These are phyloP conservation scores for Scenedesmus sp. DNA, from an alignment of 163 green algal species.

Conservation along the genomic window DNA sequence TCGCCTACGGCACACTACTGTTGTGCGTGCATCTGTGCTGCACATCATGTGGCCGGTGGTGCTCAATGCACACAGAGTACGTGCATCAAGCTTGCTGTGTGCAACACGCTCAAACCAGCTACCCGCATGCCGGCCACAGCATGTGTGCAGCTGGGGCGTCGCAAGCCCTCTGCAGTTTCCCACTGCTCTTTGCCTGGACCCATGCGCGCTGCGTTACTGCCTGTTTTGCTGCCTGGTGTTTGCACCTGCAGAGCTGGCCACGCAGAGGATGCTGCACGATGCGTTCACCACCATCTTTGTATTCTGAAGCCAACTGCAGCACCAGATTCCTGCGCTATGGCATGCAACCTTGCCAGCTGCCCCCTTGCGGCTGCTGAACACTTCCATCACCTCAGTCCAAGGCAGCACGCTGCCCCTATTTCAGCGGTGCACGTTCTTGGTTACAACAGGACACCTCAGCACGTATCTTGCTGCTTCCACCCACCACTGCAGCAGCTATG, in stretches of 20 bases:
- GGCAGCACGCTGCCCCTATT: no score
- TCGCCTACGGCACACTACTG: neutral
- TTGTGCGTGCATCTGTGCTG: neutral
- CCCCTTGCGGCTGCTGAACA: neutral
- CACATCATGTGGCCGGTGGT: neutral
- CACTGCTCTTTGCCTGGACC: neutral
- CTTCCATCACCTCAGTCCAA: neutral
- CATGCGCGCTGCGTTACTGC: neutral
- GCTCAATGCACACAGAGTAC: no score
- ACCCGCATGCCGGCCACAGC: no score
- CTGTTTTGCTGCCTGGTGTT: neutral
- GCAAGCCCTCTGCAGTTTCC: no score
- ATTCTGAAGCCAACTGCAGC: neutral
- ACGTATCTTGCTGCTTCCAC: no score
- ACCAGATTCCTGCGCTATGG: neutral
- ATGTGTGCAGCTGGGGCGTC: neutral
- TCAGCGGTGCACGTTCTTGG: no score
- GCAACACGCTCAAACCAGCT: no score
- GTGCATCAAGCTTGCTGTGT: no score
- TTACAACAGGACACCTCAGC: no score
- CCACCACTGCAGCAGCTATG: no score
- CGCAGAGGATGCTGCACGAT: conserved; percentile 13
- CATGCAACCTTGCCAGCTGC: neutral
- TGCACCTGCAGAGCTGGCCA: conserved; percentile 32
- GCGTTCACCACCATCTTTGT: conserved; percentile 34